Conservation (phyloP, 441 rosid species). For the Erodium moschatum region DNA sequence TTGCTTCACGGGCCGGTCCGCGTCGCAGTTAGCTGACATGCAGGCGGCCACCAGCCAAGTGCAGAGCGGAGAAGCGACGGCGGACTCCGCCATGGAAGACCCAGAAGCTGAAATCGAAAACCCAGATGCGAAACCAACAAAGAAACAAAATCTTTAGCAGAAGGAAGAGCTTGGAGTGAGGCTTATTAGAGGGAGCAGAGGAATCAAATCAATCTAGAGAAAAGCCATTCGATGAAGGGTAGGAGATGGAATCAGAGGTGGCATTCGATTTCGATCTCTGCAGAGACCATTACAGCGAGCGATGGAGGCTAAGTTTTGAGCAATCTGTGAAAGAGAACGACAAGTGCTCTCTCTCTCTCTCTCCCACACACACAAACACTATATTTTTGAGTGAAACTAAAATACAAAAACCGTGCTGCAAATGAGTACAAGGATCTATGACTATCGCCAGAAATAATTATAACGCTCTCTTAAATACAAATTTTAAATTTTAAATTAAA, state of each 20-base stretch:
- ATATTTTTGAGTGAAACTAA: background rate
- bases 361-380: no score
- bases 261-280: conserved; percentile 1
- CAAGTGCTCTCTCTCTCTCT: background rate
- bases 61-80: conserved; percentile 73
- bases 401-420: background rate
- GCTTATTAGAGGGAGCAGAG: no score
- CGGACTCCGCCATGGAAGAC: conserved; percentile 17
- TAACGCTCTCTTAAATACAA: no score
- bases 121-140: background rate
- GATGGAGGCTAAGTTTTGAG: background rate
- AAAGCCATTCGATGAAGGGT: no score
- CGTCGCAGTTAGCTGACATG: conserved; percentile 67
- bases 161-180: no score
- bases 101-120: conserved; percentile 15
- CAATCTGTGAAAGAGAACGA: background rate
- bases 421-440: conserved; percentile 2
- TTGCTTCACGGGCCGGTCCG: conserved; percentile 21
- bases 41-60: conserved; percentile 90
- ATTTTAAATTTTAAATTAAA: no score
- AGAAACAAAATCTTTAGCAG: no score
- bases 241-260: background rate
- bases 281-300: background rate
- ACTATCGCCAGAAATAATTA: background rate
- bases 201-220: no score